These are phyloP conservation scores for Phytophthora citricola DNA, from an alignment of 352 stramenopile genomes.

Conservation along the genomic window DNA sequence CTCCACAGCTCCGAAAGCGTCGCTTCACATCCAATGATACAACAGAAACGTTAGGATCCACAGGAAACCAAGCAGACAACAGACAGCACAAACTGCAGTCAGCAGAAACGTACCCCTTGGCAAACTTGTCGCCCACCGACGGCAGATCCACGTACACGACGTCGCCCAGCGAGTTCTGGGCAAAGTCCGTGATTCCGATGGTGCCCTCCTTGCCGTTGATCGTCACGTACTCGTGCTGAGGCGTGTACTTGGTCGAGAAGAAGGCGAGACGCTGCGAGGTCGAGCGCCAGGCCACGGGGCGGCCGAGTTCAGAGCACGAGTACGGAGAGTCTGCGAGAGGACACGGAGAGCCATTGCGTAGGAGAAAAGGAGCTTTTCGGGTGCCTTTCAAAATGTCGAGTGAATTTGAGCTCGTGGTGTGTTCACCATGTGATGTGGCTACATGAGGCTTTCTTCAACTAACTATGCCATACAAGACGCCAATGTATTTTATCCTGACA, in stretches of 20 bases:
- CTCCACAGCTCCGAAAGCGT: conserved; percentile 97
- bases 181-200: conserved; percentile 98
- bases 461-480: conserved; percentile 12
- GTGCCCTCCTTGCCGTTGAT: conserved; percentile 85
- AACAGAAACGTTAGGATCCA: conserved; percentile 18
- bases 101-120: conserved; percentile 83
- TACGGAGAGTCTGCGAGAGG: conserved; percentile 63
- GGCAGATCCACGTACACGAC: conserved; percentile 98
- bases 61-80: neutral
- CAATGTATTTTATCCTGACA: neutral
- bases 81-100: neutral
- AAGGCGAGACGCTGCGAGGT: conserved; percentile 53
- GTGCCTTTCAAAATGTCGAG: conserved; percentile 34
- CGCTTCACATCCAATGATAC: conserved; percentile 52
- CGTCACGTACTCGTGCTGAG: conserved; percentile 87
- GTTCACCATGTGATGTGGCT: conserved; percentile 11
- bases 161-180: conserved; percentile 97
- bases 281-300: conserved; percentile 38
- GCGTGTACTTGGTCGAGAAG: conserved; percentile 90
- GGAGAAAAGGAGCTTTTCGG: conserved; percentile 7
- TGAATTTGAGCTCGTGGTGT: conserved; percentile 16
- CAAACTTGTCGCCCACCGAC: conserved; percentile 93
- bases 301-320: conserved; percentile 31
- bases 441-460: conserved; percentile 2
- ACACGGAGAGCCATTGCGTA: conserved; percentile 58